Evolutionary conservation across 164 flowering plant genomes (phyloP).

Genomic region (Santalum album): DNA sequence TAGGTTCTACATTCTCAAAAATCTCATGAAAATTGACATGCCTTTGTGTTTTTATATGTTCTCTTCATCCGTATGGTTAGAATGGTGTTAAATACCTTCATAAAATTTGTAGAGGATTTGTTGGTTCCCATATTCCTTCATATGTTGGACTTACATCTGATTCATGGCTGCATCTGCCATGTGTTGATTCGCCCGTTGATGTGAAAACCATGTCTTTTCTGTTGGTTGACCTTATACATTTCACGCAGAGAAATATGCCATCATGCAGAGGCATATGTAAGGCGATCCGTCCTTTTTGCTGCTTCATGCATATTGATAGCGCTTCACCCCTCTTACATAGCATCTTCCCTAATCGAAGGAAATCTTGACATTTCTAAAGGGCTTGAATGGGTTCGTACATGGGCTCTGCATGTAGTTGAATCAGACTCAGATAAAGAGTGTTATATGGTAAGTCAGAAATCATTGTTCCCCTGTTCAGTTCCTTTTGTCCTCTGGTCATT

Average conservation of each 20-base stretch:
- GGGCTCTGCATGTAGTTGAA: conserved; percentile 74
- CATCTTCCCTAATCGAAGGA: conserved; percentile 67
- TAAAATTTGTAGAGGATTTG: too few relatives aligned
- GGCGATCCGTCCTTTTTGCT: conserved; percentile 79
- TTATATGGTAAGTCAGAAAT: conserved; percentile 46
- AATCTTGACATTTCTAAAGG: conserved; percentile 62
- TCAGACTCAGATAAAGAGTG: conserved; percentile 81
- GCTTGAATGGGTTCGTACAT: conserved; percentile 90
- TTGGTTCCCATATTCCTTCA: too few relatives aligned
- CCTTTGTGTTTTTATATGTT: too few relatives aligned
- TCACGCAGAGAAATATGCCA: conserved; percentile 59
- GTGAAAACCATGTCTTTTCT: not conserved
- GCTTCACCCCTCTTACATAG: conserved; percentile 83
- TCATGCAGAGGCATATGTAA: conserved; percentile 81
- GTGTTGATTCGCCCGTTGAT: not conserved
- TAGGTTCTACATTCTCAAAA: too few relatives aligned
- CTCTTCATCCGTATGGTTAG: too few relatives aligned
- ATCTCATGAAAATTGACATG: too few relatives aligned
- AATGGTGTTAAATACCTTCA: too few relatives aligned
- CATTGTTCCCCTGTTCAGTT: too few relatives aligned
- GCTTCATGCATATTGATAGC: conserved; percentile 72
- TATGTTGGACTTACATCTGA: not conserved
- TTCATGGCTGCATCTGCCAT: not conserved
- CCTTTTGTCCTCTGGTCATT: too few relatives aligned
- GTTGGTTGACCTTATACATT: not conserved